Percentiles rank a stretch among this genome's conserved stretches.
Evolutionary conservation across 352 stramenopile species (phyloP).

Genomic region (Phytophthora hibernalis): DNA sequence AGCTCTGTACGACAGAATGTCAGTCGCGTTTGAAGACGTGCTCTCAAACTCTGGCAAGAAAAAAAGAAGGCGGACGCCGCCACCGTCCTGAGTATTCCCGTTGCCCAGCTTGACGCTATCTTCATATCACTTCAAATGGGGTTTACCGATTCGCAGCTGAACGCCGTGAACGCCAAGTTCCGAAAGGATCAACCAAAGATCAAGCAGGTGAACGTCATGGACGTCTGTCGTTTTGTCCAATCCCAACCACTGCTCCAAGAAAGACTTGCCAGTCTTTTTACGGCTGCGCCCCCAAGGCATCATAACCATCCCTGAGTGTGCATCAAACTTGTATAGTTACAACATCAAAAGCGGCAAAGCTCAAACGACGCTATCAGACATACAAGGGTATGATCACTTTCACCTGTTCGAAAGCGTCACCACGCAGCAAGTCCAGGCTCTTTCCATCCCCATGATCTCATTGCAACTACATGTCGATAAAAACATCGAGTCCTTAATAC

Average conservation of each 20-base stretch:
- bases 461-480: too few relatives aligned
- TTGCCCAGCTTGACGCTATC: conserved; percentile 51
- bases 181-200: conserved; percentile 43
- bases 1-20: conserved; percentile 54
- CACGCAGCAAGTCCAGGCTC: too few relatives aligned
- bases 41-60: conserved; percentile 15
- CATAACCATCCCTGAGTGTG: too few relatives aligned
- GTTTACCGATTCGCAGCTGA: conserved; percentile 42
- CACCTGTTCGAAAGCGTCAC: too few relatives aligned
- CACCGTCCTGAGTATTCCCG: conserved; percentile 50
- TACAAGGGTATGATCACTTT: too few relatives aligned
- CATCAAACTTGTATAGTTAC: too few relatives aligned
- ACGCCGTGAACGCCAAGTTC: conserved; percentile 41
- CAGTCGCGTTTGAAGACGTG: conserved; percentile 49
- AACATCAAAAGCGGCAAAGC: too few relatives aligned
- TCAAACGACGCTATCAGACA: too few relatives aligned
- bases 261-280: conserved; percentile 18
- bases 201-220: conserved; percentile 68
- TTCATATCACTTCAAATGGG: conserved; percentile 46
- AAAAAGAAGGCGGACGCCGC: conserved; percentile 25
- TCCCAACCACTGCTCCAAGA: conserved; percentile 41
- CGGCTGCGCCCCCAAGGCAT: background rate
- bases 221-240: conserved; percentile 64
- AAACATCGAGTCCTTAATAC: too few relatives aligned
- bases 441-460: too few relatives aligned